These are phyloP conservation scores for Trichophyton schoenleinii DNA, from an alignment of 2,329 filamentous ascomycete species.

Conservation along the genomic window DNA sequence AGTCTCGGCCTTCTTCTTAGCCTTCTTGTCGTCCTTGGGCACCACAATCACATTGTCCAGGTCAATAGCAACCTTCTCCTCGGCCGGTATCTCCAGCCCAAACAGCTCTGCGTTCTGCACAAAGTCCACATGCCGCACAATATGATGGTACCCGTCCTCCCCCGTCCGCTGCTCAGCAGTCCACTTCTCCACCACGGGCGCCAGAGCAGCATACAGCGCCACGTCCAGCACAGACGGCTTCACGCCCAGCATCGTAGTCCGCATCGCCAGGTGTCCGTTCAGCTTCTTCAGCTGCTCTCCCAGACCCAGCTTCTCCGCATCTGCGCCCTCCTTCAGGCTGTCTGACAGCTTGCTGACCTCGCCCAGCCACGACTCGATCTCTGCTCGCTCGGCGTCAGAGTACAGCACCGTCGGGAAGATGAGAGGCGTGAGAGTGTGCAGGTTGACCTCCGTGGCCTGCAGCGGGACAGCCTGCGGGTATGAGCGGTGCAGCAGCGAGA, in stretches of 20 bases:
- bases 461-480: constrained; percentile 30
- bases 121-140: constrained; percentile 85
- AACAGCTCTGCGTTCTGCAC: constrained; percentile 75
- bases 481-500: constrained; percentile 35
- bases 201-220: constrained; percentile 66
- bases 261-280: constrained; percentile 75
- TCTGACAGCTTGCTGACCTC: constrained; percentile 58
- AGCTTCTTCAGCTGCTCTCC: constrained; percentile 61
- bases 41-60: constrained; percentile 69
- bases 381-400: constrained; percentile 64
- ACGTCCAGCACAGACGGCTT: constrained; percentile 85
- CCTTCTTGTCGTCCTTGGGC: constrained; percentile 77
- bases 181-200: constrained; percentile 67
- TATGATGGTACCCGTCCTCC: constrained; percentile 75
- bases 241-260: constrained; percentile 75
- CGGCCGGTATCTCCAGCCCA: constrained; percentile 54
- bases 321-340: constrained; percentile 36
- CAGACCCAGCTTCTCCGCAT: constrained; percentile 39
- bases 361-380: constrained; percentile 80
- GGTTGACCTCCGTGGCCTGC: constrained; percentile 32
- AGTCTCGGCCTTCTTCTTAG: constrained; percentile 63
- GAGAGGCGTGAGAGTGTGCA: constrained; percentile 39
- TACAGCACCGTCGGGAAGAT: constrained; percentile 62
- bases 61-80: constrained; percentile 68
- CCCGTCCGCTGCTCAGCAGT: constrained; percentile 76